These are phyloP conservation scores for Neurospora sublineolata DNA, from an alignment of 495 filamentous ascomycete species.

Conservation along the genomic window DNA sequence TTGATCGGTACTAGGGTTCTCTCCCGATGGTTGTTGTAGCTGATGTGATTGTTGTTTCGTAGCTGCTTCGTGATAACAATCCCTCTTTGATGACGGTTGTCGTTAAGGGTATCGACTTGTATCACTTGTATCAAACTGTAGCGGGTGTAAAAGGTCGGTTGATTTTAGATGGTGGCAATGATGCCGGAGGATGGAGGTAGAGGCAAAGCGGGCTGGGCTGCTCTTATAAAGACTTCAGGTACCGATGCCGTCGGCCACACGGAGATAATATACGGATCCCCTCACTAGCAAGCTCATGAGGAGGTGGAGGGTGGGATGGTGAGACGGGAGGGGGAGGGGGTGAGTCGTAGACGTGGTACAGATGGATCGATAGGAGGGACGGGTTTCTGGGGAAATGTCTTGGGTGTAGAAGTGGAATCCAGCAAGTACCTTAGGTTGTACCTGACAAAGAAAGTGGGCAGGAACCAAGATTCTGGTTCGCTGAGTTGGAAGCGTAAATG, in stretches of 20 bases:
- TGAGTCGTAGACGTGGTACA: neutral
- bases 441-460: neutral
- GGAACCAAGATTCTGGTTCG: neutral
- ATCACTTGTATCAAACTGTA: neutral
- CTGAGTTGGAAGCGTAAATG: neutral
- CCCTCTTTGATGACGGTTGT: neutral
- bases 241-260: constrained; percentile 15
- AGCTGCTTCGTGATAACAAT: neutral
- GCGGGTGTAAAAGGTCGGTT: neutral
- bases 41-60: neutral
- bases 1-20: neutral
- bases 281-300: constrained; percentile 31
- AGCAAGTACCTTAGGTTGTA: neutral
- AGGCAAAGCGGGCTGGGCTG: neutral
- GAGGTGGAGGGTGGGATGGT: constrained; percentile 3
- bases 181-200: neutral
- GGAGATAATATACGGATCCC: constrained; percentile 7
- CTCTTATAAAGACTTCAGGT: constrained; percentile 14
- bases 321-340: neutral
- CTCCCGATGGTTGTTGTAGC: neutral
- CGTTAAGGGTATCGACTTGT: neutral
- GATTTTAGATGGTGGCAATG: neutral
- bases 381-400: neutral
- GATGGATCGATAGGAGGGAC: neutral
- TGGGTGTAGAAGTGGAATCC: neutral